These are phyloP conservation scores for Pseudonitzschia pungens DNA, from an alignment of 108 stramenopile species.

Conservation along the genomic window DNA sequence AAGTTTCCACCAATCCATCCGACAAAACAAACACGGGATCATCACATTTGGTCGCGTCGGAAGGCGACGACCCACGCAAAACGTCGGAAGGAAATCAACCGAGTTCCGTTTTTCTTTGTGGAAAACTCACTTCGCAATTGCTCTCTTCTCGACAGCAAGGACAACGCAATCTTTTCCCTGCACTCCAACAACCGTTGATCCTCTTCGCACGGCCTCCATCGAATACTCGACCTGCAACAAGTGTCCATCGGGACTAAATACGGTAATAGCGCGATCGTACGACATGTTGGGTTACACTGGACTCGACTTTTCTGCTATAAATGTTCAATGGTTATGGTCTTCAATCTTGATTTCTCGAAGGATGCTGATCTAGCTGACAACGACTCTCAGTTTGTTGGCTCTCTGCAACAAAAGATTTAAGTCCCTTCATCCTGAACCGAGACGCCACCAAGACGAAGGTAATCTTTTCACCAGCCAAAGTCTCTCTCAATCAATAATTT, in stretches of 20 bases:
- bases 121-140: constrained; percentile 93
- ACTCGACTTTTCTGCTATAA: background rate
- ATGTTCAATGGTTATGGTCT: background rate
- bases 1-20: background rate
- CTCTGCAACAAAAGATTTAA: too few species aligned
- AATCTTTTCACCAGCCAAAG: background rate
- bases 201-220: constrained; percentile 99
- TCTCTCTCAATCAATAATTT: background rate
- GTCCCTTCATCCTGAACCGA: background rate
- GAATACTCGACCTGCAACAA: constrained; percentile 99
- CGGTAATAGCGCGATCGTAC: constrained; percentile 99
- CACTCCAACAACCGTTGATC: constrained; percentile 96
- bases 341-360: background rate
- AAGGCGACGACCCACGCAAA: background rate
- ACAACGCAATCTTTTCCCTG: constrained; percentile 96
- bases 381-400: background rate
- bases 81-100: background rate
- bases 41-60: background rate
- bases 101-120: background rate
- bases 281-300: constrained; percentile 56
- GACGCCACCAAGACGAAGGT: background rate
- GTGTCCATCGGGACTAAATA: constrained; percentile 99
- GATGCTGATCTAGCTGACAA: background rate
- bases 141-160: constrained; percentile 96
- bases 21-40: background rate